phyloP scores from a whole-genome alignment of 2,329 filamentous ascomycete species.

The Talaromyces sp. region DNA sequence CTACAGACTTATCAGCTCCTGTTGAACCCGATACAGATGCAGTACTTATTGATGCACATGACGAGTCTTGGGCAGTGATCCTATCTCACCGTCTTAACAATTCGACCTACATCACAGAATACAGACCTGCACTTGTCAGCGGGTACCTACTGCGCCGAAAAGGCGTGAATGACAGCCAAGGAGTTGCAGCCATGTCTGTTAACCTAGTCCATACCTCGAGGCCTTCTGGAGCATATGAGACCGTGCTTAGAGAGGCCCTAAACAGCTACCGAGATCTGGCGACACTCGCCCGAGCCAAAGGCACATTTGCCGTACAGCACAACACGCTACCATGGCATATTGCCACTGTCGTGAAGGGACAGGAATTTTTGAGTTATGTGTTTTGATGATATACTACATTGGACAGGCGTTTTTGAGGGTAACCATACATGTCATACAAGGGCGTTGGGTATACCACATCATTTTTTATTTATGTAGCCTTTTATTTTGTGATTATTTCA shows the following conservation, averaged over 20 bases:
- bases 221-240: conserved; percentile 25
- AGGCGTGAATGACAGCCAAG: conserved; percentile 36
- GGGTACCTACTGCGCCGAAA: conserved; percentile 44
- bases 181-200: conserved; percentile 34
- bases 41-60: conserved; percentile 51
- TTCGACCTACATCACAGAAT: conserved; percentile 36
- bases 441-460: conserved; percentile 2
- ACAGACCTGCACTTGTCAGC: conserved; percentile 39
- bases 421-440: neutral
- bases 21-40: conserved; percentile 51
- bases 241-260: conserved; percentile 36
- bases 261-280: conserved; percentile 41
- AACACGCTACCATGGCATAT: conserved; percentile 45
- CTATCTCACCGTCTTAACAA: conserved; percentile 46
- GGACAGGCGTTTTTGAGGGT: neutral
- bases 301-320: conserved; percentile 35
- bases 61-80: conserved; percentile 56
- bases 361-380: conserved; percentile 37
- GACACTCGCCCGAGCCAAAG: conserved; percentile 37
- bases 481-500: neutral
- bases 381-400: conserved; percentile 21
- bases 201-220: conserved; percentile 36
- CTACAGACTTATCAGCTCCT: conserved; percentile 24
- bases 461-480: neutral
- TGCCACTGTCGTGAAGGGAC: conserved; percentile 38